phyloP scores from a whole-genome alignment of 2,329 filamentous ascomycete species.

The Phialophora tarda region DNA sequence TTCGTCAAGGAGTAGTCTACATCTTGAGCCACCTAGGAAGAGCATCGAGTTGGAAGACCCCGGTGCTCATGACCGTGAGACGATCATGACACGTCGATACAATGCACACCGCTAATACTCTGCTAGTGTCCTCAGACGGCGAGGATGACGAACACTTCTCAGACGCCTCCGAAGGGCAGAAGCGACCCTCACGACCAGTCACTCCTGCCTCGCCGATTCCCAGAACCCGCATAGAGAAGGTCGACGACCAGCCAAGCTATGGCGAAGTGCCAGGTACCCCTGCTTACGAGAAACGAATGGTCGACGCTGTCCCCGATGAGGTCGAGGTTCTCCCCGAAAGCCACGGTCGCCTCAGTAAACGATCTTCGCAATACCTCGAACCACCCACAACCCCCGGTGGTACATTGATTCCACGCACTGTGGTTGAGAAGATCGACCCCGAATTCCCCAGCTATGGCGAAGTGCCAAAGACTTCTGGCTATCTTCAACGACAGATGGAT shows the following conservation, averaged over 20 bases:
- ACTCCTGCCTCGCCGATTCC: conserved; percentile 60
- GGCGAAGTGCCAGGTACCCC: conserved; percentile 67
- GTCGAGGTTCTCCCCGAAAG: conserved; percentile 62
- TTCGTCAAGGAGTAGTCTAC: conserved; percentile 42
- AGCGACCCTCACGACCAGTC: conserved; percentile 42
- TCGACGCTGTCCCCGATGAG: conserved; percentile 68
- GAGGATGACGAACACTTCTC: conserved; percentile 69
- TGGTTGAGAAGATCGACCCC: conserved; percentile 67
- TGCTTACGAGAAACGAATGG: conserved; percentile 62
- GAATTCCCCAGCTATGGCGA: conserved; percentile 64
- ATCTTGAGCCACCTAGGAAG: conserved; percentile 60
- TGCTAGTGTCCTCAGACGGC: conserved; percentile 55
- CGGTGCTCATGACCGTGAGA: conserved; percentile 57
- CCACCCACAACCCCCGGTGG: conserved; percentile 58
- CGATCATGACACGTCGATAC: background rate
- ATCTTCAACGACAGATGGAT: conserved; percentile 62
- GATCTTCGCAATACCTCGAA: conserved; percentile 49
- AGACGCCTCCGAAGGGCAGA: conserved; percentile 65
- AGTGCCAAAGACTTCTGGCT: conserved; percentile 64
- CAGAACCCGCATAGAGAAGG: conserved; percentile 66
- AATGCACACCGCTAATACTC: conserved; percentile 28
- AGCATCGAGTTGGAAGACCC: conserved; percentile 62
- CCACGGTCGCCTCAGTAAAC: conserved; percentile 48
- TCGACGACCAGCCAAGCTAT: conserved; percentile 63
- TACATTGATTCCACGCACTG: conserved; percentile 61